phyloP scores from a whole-genome alignment of 176 grass and related monocot genomes.

The Rhynchospora pubera region DNA sequence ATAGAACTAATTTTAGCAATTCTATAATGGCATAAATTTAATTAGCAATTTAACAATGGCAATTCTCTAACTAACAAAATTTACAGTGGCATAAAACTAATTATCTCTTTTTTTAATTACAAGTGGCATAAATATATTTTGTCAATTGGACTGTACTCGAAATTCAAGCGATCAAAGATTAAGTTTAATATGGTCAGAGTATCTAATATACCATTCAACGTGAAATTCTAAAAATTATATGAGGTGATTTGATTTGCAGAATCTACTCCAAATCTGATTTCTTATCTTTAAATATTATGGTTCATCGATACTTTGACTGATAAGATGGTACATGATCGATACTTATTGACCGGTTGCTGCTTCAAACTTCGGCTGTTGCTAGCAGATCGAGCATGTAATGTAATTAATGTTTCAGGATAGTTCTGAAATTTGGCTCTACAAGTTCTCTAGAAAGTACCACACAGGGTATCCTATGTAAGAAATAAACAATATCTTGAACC shows the following conservation, averaged over 20 bases:
- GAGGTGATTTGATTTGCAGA: not conserved
- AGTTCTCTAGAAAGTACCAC: not conserved
- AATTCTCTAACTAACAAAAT: no score
- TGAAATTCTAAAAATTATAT: not conserved
- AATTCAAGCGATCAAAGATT: not conserved
- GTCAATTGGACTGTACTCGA: not conserved
- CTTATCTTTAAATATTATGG: not conserved
- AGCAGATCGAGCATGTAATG: not conserved
- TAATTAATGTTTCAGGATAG: not conserved
- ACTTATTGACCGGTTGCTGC: not conserved
- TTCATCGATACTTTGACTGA: not conserved
- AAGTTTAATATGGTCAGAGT: not conserved
- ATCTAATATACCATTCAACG: not conserved
- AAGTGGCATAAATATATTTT: not conserved
- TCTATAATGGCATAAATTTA: no score
- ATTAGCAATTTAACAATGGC: no score
- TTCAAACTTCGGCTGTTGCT: not conserved
- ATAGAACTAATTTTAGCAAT: no score
- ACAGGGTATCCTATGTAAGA: not conserved
- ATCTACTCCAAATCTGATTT: not conserved
- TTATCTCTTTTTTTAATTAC: no score
- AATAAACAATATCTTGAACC: not conserved
- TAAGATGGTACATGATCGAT: not conserved
- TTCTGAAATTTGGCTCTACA: not conserved
- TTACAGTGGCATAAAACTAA: no score